phyloP scores from a whole-genome alignment of 108 stramenopile species.

The Craspedostauros australis region DNA sequence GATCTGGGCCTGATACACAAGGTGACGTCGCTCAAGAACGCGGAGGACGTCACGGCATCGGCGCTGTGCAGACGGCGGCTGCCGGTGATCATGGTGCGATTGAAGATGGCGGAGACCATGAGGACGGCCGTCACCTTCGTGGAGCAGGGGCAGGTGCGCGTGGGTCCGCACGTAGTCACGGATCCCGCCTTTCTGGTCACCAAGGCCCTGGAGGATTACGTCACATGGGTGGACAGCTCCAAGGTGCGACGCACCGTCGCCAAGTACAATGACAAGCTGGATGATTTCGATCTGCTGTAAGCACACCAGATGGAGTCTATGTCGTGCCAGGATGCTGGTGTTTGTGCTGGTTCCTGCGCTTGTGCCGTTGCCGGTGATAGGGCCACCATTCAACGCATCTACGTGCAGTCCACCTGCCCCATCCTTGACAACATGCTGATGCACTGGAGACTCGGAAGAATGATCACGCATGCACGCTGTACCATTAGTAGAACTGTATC shows the following conservation, averaged over 20 bases:
- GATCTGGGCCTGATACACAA: constrained; percentile 86
- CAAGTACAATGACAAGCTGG: constrained; percentile 98
- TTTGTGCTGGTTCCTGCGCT: no score
- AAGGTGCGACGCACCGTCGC: constrained; percentile 92
- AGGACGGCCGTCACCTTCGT: constrained; percentile 90
- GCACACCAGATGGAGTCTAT: no score
- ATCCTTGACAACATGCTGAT: no score
- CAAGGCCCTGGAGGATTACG: constrained; percentile 95
- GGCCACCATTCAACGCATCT: no score
- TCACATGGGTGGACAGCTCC: constrained; percentile 97
- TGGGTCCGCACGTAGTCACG: constrained; percentile 96
- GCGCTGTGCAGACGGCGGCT: constrained; percentile 92
- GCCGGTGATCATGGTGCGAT: constrained; percentile 97
- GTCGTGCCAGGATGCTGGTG: no score
- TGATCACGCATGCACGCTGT: no score
- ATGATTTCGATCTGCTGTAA: constrained; percentile 98
- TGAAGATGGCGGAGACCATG: constrained; percentile 97
- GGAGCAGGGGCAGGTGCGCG: constrained; percentile 97
- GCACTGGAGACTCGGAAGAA: no score
- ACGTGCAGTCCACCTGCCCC: no score
- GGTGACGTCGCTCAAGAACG: constrained; percentile 82
- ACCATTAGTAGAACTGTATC: no score
- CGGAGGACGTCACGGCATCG: constrained; percentile 91
- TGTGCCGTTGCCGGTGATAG: no score
- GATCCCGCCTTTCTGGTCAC: constrained; percentile 97